A percentile compares a stretch with the other conserved stretches of the same genome.
phyloP scores from a whole-genome alignment of 257 asterid species.

The Fraxinus quadrangulata region DNA sequence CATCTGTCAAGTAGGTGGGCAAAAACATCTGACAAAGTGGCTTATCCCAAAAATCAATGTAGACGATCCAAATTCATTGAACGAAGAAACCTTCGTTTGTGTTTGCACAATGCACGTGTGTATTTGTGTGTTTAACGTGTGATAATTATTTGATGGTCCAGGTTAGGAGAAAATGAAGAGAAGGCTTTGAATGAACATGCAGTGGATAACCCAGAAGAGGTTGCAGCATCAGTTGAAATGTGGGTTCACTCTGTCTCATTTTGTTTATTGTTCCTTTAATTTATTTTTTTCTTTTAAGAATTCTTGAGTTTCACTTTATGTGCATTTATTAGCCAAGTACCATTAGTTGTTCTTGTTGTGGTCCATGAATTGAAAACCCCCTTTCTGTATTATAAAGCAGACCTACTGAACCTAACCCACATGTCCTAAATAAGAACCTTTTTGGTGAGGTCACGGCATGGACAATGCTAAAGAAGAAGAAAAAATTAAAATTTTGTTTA shows the following conservation, averaged over 20 bases:
- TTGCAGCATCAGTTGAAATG: conserved; percentile 80
- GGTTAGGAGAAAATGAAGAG: conserved; percentile 49
- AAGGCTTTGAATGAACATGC: conserved; percentile 62
- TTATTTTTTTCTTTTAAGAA: neutral
- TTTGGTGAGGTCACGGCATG: neutral
- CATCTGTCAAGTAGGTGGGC: too few relatives aligned
- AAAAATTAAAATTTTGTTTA: neutral
- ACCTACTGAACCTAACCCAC: conserved; percentile 29
- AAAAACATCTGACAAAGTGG: too few relatives aligned
- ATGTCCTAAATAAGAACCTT: conserved; percentile 14
- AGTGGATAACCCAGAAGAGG: conserved; percentile 84
- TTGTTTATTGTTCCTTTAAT: neutral
- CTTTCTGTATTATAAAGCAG: too few relatives aligned
- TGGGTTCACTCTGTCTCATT: conserved; percentile 32
- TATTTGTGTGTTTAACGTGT: neutral
- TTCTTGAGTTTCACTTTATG: conserved; percentile 3
- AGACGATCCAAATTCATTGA: neutral
- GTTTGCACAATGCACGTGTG: neutral
- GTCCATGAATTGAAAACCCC: conserved; percentile 25
- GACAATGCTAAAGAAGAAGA: too few relatives aligned
- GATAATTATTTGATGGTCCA: conserved; percentile 25
- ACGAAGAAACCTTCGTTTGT: neutral
- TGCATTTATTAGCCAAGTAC: conserved; percentile 30
- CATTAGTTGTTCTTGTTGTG: conserved; percentile 35
- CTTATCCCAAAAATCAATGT: too few relatives aligned